Base-by-base conservation (phyloP, 345 rosid genomes). In the Conringia planisiliqua region DNA sequence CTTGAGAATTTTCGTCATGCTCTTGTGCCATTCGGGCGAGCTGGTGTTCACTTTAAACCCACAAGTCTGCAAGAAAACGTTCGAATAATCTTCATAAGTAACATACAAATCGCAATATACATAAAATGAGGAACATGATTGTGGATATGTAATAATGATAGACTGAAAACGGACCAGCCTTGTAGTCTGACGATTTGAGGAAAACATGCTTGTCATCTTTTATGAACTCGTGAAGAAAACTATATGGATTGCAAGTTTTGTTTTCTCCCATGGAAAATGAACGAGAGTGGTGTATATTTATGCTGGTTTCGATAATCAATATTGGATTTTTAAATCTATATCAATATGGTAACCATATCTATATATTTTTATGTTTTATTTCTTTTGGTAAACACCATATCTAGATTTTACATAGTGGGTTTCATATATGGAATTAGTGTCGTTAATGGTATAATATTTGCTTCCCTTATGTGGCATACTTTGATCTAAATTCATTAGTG, bases 1-100 rank as follows among this genome's bases (percentile, higher is more conserved):
- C 71, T 76, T 70, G 42, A 76, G 80, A 48, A 76, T 70, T 70
- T 69, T 76, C 14, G 47, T 76, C 80, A 76, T 69, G 75, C 80
- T 69, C 59, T 62, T 69, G 42, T 76, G 80, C 80, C 80, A 76
- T 44, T 70, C 59, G 14, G 75, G 75, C 0, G 75, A 76, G 51
- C 58, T 76, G 6, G 80, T 76, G 52, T 76, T 70, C 70, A 76
- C 51, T 62, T 70, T 76, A 47, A 76, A 76, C 43, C 75, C 80
- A 76, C 80, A 76, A 62, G 75, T 76, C 80, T 76, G 58, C 54
- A 51, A 60, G 36, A 48, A 60, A 58, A 59, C 7, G 5, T 48
- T 57, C 3, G 6, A 46, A 24, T 18, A 55, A 38, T 39, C 12
- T 22, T 54, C 6, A 43, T 9, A 56, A 18, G 26, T 29, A 33